Conservation (phyloP, 2,329 filamentous ascomycete genomes). For the Colletotrichum coccodes region DNA sequence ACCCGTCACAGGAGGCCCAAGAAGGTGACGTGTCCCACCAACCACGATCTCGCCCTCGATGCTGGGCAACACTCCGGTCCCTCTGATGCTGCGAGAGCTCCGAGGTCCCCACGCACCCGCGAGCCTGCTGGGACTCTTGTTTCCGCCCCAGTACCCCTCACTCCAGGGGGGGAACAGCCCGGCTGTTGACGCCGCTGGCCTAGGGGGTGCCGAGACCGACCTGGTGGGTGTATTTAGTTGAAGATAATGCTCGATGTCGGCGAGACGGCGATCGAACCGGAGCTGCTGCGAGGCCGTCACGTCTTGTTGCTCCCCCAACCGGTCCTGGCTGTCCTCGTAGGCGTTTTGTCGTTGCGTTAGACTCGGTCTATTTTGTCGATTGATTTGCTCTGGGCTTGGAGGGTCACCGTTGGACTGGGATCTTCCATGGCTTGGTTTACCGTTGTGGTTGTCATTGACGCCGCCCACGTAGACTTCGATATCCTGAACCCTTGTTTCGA, state of each 20-base stretch:
- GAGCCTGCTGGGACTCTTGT: not conserved
- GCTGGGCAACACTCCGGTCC: not conserved
- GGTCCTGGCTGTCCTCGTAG: not conserved
- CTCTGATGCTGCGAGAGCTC: not conserved
- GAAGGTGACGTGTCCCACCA: not conserved
- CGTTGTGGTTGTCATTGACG: no score
- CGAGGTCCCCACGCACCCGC: not conserved
- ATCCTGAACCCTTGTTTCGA: not conserved
- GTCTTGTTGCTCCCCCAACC: slow-evolving; percentile 10
- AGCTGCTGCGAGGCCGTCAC: slow-evolving; percentile 5
- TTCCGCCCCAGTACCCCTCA: not conserved
- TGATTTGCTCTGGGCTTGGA: not conserved
- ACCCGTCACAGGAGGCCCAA: not conserved
- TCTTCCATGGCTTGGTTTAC: not conserved
- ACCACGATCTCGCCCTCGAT: not conserved
- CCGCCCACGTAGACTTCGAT: not conserved
- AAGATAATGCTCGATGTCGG: not conserved
- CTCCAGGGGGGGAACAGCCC: not conserved
- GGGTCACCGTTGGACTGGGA: not conserved
- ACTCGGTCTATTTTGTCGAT: not conserved
- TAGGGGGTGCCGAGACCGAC: not conserved
- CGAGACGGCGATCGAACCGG: slow-evolving; percentile 5
- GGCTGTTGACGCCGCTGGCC: not conserved
- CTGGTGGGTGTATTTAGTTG: not conserved
- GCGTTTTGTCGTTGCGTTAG: not conserved